These are phyloP conservation scores for Fusarium sp. DNA, from an alignment of 2,329 filamentous ascomycete genomes.

Conservation along the genomic window DNA sequence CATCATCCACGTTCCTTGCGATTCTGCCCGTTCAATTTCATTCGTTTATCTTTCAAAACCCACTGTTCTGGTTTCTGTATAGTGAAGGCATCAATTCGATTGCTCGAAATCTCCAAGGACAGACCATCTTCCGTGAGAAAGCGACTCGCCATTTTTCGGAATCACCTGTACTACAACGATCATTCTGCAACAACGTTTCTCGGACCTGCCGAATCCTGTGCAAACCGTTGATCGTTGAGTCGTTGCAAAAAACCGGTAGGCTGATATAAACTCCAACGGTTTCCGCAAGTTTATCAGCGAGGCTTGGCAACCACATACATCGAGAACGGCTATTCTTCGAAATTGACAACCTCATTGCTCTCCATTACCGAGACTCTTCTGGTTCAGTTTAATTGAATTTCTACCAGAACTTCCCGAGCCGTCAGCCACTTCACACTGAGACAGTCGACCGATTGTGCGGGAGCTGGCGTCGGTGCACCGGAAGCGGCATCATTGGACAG, in stretches of 20 bases:
- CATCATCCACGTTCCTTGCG: slow-evolving; percentile 42
- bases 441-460: slow-evolving; percentile 38
- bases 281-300: slow-evolving; percentile 27
- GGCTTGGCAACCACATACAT: slow-evolving; percentile 17
- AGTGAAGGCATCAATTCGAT: slow-evolving; percentile 7
- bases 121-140: slow-evolving; percentile 17
- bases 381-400: slow-evolving; percentile 30
- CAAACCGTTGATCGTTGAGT: slow-evolving; percentile 27
- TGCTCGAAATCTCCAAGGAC: slow-evolving; percentile 7
- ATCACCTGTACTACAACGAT: slow-evolving; percentile 16
- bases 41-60: slow-evolving; percentile 37
- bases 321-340: slow-evolving; percentile 19
- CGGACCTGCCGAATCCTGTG: slow-evolving; percentile 18
- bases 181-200: slow-evolving; percentile 14
- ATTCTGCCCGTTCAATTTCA: slow-evolving; percentile 34
- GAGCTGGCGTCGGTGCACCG: slow-evolving; percentile 29
- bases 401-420: slow-evolving; percentile 22
- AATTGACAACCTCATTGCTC: slow-evolving; percentile 10
- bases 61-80: not conserved
- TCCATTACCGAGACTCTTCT: slow-evolving; percentile 13
- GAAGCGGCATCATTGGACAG: slow-evolving; percentile 38
- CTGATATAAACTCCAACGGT: slow-evolving; percentile 33
- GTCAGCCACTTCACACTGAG: slow-evolving; percentile 44
- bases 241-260: slow-evolving; percentile 18
- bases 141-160: slow-evolving; percentile 9